Evolutionary conservation across 1,139 yeast genomes (phyloP).

Genomic region (Pichia sp.): DNA sequence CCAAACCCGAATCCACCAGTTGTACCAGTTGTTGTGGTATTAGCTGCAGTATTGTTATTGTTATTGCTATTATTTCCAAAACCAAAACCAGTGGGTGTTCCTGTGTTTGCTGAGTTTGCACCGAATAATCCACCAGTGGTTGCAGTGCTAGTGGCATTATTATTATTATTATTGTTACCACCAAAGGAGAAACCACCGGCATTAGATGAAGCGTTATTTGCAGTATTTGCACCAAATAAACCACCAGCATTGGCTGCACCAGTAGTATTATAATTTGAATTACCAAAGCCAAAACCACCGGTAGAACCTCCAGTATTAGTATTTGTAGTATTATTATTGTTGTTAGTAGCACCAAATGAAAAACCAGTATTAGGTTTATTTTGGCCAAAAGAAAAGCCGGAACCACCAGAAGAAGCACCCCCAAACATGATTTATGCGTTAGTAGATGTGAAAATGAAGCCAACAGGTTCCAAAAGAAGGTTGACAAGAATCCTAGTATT

Average conservation of each 20-base stretch:
- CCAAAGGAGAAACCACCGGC: slow-evolving; percentile 39
- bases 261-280: not conserved
- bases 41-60: not conserved
- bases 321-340: slow-evolving; percentile 14
- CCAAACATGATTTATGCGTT: not conserved
- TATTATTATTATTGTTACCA: slow-evolving; percentile 1
- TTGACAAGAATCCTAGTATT: not conserved
- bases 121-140: slow-evolving; percentile 21
- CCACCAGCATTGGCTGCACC: not conserved
- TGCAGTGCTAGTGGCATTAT: not conserved
- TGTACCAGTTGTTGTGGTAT: slow-evolving; percentile 11
- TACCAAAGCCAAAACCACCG: slow-evolving; percentile 22
- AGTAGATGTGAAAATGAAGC: too few species aligned
- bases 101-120: not conserved
- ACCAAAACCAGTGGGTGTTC: slow-evolving; percentile 7
- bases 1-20: slow-evolving; percentile 14
- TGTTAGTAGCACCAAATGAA: slow-evolving; percentile 42
- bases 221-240: not conserved
- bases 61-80: slow-evolving; percentile 8
- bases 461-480: not conserved
- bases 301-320: slow-evolving; percentile 6
- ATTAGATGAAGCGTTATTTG: not conserved
- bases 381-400: slow-evolving; percentile 2
- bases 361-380: slow-evolving; percentile 10
- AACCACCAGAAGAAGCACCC: not conserved